Percentiles rank a stretch among this genome's conserved stretches.
Conservation (phyloP, 768 basidiomycete genomes). For the Crassisporium funariophilum region DNA sequence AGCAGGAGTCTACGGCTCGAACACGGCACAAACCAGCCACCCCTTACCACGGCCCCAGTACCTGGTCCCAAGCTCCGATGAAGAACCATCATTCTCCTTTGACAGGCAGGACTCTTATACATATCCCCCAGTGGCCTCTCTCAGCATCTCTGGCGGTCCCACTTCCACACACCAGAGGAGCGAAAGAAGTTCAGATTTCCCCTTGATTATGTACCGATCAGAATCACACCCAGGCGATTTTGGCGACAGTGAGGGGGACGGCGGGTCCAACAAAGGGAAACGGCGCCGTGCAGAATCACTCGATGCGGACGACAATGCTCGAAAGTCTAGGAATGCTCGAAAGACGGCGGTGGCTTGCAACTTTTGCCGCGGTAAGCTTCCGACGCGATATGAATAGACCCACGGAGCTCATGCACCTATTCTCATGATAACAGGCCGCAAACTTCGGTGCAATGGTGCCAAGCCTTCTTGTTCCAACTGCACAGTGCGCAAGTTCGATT, state of each 20-base stretch:
- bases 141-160: conserved; percentile 18
- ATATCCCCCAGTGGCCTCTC: conserved; percentile 16
- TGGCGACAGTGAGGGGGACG: conserved; percentile 26
- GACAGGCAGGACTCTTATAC: conserved; percentile 19
- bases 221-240: conserved; percentile 22
- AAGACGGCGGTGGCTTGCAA: conserved; percentile 73
- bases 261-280: conserved; percentile 28
- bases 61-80: conserved; percentile 6
- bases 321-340: conserved; percentile 32
- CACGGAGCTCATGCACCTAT: conserved; percentile 12
- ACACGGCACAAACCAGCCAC: not conserved
- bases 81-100: conserved; percentile 10
- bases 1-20: not conserved
- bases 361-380: conserved; percentile 68
- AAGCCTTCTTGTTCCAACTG: conserved; percentile 69
- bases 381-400: conserved; percentile 18
- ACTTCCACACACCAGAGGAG: conserved; percentile 11
- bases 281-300: conserved; percentile 29
- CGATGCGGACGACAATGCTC: conserved; percentile 26
- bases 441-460: conserved; percentile 72
- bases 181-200: conserved; percentile 16
- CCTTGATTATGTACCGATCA: conserved; percentile 11
- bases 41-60: conserved; percentile 7
- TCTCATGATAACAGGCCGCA: conserved; percentile 52
- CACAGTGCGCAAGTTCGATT: conserved; percentile 48